These are phyloP conservation scores for Aureobasidium sp. DNA, from an alignment of 2,329 filamentous ascomycete genomes.

Conservation along the genomic window DNA sequence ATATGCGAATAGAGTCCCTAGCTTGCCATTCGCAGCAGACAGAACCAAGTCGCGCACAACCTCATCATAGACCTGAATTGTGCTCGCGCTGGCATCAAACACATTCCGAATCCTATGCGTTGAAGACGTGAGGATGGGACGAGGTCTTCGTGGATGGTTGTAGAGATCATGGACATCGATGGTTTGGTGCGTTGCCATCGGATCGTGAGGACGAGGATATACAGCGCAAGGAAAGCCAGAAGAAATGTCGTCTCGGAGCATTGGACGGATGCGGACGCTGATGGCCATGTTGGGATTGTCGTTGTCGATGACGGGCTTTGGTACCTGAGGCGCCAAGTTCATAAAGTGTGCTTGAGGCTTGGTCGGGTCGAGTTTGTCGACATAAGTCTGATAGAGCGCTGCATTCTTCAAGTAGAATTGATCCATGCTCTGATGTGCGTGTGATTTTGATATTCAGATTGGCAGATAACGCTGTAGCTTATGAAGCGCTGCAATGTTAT, in stretches of 20 bases:
- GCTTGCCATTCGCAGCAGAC: not conserved
- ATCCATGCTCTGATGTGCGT: not conserved
- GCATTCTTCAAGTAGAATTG: not conserved
- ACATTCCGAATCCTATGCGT: not conserved
- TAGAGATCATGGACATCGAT: constrained; percentile 1
- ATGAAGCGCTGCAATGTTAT: not conserved
- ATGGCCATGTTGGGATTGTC: not conserved
- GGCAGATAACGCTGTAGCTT: not conserved
- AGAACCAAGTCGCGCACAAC: not conserved
- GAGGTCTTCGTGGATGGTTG: not conserved
- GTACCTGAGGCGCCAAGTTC: not conserved
- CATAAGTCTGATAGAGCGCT: not conserved
- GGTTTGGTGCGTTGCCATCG: not conserved
- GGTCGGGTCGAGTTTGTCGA: not conserved
- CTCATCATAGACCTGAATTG: not conserved
- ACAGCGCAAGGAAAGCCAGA: not conserved
- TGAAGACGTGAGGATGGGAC: not conserved
- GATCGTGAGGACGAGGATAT: not conserved
- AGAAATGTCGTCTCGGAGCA: not conserved
- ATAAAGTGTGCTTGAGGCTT: not conserved
- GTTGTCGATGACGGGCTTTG: not conserved
- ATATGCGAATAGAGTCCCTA: not conserved
- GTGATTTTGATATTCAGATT: not conserved
- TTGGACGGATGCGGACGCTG: not conserved
- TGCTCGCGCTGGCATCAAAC: not conserved